Percentiles rank a stretch among this genome's conserved stretches.
phyloP scores from a whole-genome alignment of 306 rosid species.

The Cicer cuneatum region DNA sequence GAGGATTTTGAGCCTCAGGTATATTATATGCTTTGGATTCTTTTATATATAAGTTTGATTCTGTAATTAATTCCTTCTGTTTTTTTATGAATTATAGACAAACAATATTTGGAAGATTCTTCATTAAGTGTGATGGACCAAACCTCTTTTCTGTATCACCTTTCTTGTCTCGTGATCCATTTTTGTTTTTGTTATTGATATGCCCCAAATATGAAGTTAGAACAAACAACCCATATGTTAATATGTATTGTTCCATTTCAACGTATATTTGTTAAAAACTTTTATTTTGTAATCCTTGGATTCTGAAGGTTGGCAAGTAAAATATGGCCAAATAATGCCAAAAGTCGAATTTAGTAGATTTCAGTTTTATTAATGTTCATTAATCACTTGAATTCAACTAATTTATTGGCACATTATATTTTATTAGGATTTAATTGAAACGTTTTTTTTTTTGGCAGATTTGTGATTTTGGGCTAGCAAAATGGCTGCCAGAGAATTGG shows the following conservation, averaged over 20 bases:
- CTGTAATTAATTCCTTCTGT: conserved; percentile 24
- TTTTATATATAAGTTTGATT: conserved; percentile 23
- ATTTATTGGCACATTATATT: too few relatives aligned
- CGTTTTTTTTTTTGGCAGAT: conserved; percentile 52
- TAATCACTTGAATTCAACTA: too few relatives aligned
- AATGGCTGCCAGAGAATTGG: conserved; percentile 97
- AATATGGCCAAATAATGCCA: too few relatives aligned
- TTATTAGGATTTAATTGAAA: neutral
- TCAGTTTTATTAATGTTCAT: too few relatives aligned
- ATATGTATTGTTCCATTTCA: neutral
- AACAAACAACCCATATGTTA: neutral
- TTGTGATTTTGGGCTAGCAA: conserved; percentile 98
- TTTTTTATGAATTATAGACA: conserved; percentile 13
- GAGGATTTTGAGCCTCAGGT: conserved; percentile 90
- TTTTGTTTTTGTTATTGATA: neutral
- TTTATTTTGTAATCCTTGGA: too few relatives aligned
- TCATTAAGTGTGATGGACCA: conserved; percentile 19
- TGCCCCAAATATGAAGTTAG: neutral
- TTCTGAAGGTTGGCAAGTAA: too few relatives aligned
- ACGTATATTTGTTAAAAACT: neutral
- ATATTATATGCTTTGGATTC: conserved; percentile 26
- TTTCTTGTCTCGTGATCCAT: neutral
- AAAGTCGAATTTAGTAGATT: too few relatives aligned
- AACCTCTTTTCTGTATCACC: neutral
- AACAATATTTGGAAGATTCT: conserved; percentile 30